Evolutionary conservation across 2,329 filamentous ascomycete genomes (phyloP).

Genomic region (Teratosphaeria nubilosa): DNA sequence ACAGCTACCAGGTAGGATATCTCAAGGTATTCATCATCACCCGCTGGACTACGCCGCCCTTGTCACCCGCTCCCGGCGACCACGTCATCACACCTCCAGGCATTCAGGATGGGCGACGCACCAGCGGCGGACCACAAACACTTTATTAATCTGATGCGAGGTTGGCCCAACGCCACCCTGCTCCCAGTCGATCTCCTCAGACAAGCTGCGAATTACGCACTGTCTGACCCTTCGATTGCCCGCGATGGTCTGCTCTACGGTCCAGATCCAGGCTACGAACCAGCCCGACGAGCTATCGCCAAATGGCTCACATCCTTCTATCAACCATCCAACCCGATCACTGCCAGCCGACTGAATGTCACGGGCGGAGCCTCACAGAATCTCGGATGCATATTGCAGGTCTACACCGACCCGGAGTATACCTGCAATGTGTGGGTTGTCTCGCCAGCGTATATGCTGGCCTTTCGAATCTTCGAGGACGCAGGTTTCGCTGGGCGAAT

Average conservation of each 20-base stretch:
- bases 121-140: not conserved
- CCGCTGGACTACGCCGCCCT: not conserved
- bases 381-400: conserved; percentile 64
- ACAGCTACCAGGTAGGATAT: too few relatives aligned
- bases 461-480: conserved; percentile 76
- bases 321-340: conserved; percentile 31
- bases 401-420: conserved; percentile 67
- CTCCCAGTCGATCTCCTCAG: conserved; percentile 56
- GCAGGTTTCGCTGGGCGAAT: conserved; percentile 58
- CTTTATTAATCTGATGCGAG: conserved; percentile 55
- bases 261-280: conserved; percentile 62
- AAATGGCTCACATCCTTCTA: conserved; percentile 61
- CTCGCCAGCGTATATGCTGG: conserved; percentile 75
- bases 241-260: conserved; percentile 66
- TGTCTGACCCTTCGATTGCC: conserved; percentile 50
- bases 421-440: conserved; percentile 72
- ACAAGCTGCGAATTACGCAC: conserved; percentile 48
- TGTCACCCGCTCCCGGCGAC: not conserved
- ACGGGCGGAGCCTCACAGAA: conserved; percentile 80
- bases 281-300: conserved; percentile 59
- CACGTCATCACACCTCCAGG: not conserved
- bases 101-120: not conserved
- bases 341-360: conserved; percentile 59
- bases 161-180: conserved; percentile 57
- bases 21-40: too few relatives aligned